These are phyloP conservation scores for Botrytis aclada DNA, from an alignment of 2,329 filamentous ascomycete genomes.

Conservation along the genomic window DNA sequence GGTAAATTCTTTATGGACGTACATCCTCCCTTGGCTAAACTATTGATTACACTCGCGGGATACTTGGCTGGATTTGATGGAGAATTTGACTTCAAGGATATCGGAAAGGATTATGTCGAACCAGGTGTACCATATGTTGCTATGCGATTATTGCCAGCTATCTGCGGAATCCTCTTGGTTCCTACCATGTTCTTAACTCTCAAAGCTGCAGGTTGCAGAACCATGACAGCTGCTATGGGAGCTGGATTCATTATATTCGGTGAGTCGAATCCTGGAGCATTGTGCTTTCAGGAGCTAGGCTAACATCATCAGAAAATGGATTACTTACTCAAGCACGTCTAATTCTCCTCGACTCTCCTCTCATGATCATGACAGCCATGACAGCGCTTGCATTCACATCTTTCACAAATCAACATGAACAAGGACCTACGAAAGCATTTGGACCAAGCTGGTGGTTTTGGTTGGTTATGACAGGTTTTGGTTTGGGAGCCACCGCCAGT, in stretches of 20 bases:
- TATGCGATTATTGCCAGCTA: conserved; percentile 89
- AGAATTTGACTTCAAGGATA: conserved; percentile 98
- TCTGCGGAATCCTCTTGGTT: conserved; percentile 83
- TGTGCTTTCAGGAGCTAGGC: conserved; percentile 17
- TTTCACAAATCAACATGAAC: conserved; percentile 96
- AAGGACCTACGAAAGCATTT: conserved; percentile 86
- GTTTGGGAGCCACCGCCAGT: conserved; percentile 84
- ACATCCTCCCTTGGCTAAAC: conserved; percentile 94
- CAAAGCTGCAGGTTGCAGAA: conserved; percentile 86
- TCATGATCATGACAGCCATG: conserved; percentile 89
- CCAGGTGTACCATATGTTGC: conserved; percentile 94
- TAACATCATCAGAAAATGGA: conserved; percentile 70
- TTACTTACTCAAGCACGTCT: conserved; percentile 91
- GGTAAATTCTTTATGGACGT: conserved; percentile 99
- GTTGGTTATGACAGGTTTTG: conserved; percentile 81
- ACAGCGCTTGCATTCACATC: conserved; percentile 87
- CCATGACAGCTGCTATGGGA: conserved; percentile 78
- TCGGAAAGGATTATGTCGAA: conserved; percentile 97
- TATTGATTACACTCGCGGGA: conserved; percentile 91
- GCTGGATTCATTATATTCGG: conserved; percentile 87
- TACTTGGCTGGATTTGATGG: conserved; percentile 95
- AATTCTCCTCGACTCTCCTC: conserved; percentile 92
- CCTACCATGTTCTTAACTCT: conserved; percentile 93
- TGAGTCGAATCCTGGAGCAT: conserved; percentile 42
- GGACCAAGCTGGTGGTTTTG: conserved; percentile 96